Evolutionary conservation across 148 eudicot species (phyloP), one percentile per base, ranked within the genome.

Genomic region (Linanthus parryae): DNA sequence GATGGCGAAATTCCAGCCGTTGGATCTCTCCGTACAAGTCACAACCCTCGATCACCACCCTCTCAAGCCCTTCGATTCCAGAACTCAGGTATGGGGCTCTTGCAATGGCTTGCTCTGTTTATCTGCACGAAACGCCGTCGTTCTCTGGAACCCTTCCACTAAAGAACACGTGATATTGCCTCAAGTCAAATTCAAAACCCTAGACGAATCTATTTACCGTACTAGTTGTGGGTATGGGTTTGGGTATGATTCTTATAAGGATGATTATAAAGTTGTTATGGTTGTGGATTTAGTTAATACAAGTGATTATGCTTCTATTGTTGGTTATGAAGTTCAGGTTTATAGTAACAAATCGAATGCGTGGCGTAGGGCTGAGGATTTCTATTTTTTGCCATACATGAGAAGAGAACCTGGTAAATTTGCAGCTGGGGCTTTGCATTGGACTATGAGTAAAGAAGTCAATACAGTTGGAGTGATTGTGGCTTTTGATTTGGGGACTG

Each of bases 251-350:
- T 28, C n/a, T 33, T 11, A 11, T 33, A 2, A 20, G 13, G 71
- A 64, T 50, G 83, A 76, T 48, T 76, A 76, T 57, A 81, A 76
- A 21, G 55, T 81, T 39, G 71, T 80, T 8, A 67, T 79, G 59
- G 58, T 76, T 11, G 67, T 70, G n/a, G n/a, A n/a, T n/a, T n/a
- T n/a, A n/a, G 59, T 68, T 61, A 46, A 56, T 35, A 28, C 27
- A 23, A 56, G 26, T 2, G 14, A 10, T 24, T 55, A 39, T 47
- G 30, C n/a, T n/a, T n/a, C n/a, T n/a, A n/a, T 35, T 3, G 19
- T 62, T 14, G 50, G 53, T 44, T 62, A 65, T 28, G 73, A 58
- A 39, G 67, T 78, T 41, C 65, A 59, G 62, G 72, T 81, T 59
- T 81, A 67, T 37, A 73, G 83, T 48, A 22, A 73, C 17, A 77